These are phyloP conservation scores for Fermentozyma sake DNA, from an alignment of 1,139 yeast genomes.

Conservation along the genomic window DNA sequence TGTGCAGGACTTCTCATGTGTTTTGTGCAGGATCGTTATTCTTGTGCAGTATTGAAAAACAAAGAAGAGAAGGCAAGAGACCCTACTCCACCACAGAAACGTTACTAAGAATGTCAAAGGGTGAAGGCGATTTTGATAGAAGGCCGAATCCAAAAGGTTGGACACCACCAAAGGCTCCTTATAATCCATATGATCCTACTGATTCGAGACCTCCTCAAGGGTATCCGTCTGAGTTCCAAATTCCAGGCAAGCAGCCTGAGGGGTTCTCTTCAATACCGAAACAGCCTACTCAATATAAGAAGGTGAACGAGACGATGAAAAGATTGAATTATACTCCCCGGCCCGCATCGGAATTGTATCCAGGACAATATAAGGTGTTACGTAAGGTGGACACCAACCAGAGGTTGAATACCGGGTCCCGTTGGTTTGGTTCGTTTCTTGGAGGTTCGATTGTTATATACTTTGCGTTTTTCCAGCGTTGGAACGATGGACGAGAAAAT, in stretches of 20 bases:
- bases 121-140: slow-evolving; percentile 40
- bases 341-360: slow-evolving; percentile 68
- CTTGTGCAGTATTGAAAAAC: no score
- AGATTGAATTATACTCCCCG: slow-evolving; percentile 73
- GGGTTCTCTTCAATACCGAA: slow-evolving; percentile 63
- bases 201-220: slow-evolving; percentile 80
- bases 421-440: slow-evolving; percentile 46
- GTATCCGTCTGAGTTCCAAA: slow-evolving; percentile 72
- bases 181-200: slow-evolving; percentile 78
- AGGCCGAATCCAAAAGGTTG: slow-evolving; percentile 81
- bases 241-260: slow-evolving; percentile 50
- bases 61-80: no score
- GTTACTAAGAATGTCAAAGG: slow-evolving; percentile 1
- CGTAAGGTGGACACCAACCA: slow-evolving; percentile 54
- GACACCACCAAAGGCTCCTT: slow-evolving; percentile 79
- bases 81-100: no score
- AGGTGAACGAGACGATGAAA: slow-evolving; percentile 70
- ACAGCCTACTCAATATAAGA: slow-evolving; percentile 64
- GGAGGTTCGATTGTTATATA: slow-evolving; percentile 47
- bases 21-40: no score
- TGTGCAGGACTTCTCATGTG: no score
- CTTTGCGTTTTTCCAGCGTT: slow-evolving; percentile 68
- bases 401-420: slow-evolving; percentile 53
- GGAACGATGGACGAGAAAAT: slow-evolving; percentile 84
- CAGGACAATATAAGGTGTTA: slow-evolving; percentile 75